Percentiles rank a stretch among this genome's conserved stretches.
These are phyloP conservation scores for Colletotrichum sp. DNA, from an alignment of 2,329 filamentous ascomycete genomes.

Conservation along the genomic window DNA sequence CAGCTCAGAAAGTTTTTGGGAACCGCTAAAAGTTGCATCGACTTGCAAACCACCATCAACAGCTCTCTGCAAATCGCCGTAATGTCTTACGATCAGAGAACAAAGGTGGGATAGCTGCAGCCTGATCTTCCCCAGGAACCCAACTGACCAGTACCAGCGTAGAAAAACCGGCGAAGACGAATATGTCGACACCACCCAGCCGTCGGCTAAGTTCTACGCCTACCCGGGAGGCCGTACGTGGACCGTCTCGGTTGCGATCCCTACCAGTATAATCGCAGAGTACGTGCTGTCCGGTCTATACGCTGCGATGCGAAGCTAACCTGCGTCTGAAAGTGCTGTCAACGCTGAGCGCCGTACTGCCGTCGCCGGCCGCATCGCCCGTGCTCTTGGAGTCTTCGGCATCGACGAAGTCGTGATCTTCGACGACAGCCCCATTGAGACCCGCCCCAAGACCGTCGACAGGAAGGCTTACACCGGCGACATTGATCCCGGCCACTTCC, in stretches of 20 bases:
- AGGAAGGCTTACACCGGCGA: conserved; percentile 68
- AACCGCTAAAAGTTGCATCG: not conserved
- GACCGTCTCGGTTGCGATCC: conserved; percentile 80
- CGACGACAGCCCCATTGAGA: conserved; percentile 65
- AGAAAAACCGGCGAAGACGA: conserved; percentile 52
- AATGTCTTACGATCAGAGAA: conserved; percentile 20
- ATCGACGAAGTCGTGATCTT: conserved; percentile 86
- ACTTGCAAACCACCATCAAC: not conserved
- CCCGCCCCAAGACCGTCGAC: conserved; percentile 53
- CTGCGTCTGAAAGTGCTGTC: conserved; percentile 56
- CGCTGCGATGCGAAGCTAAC: not conserved
- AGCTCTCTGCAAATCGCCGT: not conserved
- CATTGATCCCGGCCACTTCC: conserved; percentile 78
- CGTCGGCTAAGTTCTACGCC: conserved; percentile 72
- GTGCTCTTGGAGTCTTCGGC: conserved; percentile 81
- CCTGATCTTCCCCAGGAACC: rapidly evolving
- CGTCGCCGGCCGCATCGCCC: conserved; percentile 77
- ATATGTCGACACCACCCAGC: conserved; percentile 55
- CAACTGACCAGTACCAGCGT: conserved; percentile 42
- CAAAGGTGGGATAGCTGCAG: conserved; percentile 17
- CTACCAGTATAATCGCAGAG: conserved; percentile 80
- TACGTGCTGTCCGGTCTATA: conserved; percentile 38
- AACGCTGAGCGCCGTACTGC: conserved; percentile 78
- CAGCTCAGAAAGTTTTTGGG: conserved; percentile 11
- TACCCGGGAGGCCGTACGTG: conserved; percentile 66